Base-by-base conservation (phyloP, 148 eudicot species). In the Camellia lanceoleosa region DNA sequence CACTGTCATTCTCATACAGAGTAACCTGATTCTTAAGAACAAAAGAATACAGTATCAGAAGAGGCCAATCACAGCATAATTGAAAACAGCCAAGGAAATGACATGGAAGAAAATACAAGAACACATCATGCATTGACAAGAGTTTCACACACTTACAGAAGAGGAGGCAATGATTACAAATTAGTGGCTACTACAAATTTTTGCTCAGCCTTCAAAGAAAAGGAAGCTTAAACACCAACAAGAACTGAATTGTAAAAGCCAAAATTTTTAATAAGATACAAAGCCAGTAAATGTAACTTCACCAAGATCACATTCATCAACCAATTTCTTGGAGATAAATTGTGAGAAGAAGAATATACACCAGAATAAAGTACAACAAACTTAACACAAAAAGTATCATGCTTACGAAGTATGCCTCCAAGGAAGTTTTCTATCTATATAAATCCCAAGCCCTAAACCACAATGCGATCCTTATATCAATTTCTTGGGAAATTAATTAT, bases 1-100 rank as follows among this genome's bases (percentile, higher is more conserved):
- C 98, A 82, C 87, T 90, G 66, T 86, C 88, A 72, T 83, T 87
- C 79, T 79, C 91, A 64, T 65, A 52, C 59, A 97, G 15, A 74
- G 41, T 59, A 18, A 86, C 94, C 97, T 93, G 92, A 60, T 61
- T 76, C 16, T 56, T 77, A 79, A 70, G 61, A 19, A 49, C 68
- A 84, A 76, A 71, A 78, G 66, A 46, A 80, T 15, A 55, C 46
- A 63, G 7, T 30, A 78, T 80, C 49, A 68, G 76, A 18, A 49
- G 46, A 46, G 10, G 60, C 15, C 52, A 6, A 54, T 44, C 18
- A 66, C 80, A n/a, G 64, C 79, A 46, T 7, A 44, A 0, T 46
- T 44, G 68, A 38, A 41, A 63, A 13, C 13, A 62, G 58, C 66
- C 59, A 47, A 41, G 55, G 38, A 18, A 59, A 75, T 18, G 78